phyloP scores from a whole-genome alignment of 1,284 basidiomycete species.

The Thelephora terrestris region DNA sequence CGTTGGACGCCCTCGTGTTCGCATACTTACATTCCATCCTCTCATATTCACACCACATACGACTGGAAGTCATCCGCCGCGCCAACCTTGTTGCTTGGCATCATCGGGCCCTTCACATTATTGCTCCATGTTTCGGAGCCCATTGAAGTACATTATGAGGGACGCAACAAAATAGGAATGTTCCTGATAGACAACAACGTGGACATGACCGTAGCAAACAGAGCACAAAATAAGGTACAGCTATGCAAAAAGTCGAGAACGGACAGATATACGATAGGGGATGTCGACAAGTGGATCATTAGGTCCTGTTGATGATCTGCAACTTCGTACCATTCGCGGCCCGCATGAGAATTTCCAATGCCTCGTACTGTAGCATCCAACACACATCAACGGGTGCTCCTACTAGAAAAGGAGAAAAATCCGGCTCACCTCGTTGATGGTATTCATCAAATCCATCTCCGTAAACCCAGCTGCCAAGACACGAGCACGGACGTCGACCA shows the following conservation, averaged over 20 bases:
- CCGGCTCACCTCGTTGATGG: conserved; percentile 60
- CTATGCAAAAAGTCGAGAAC: conserved; percentile 11
- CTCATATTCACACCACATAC: conserved; percentile 37
- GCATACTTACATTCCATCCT: conserved; percentile 66
- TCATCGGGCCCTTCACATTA: conserved; percentile 31
- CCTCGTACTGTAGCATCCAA: conserved; percentile 58
- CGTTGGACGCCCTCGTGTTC: conserved; percentile 68
- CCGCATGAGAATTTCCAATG: conserved; percentile 65
- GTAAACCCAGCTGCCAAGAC: conserved; percentile 84
- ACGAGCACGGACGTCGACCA: conserved; percentile 79
- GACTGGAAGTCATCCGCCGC: conserved; percentile 55
- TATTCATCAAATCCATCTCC: conserved; percentile 81
- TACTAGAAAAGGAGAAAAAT: conserved; percentile 1
- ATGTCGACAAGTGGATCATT: conserved; percentile 3
- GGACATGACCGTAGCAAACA: background rate
- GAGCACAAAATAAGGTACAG: conserved; percentile 1
- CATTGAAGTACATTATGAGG: no score
- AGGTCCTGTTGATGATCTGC: conserved; percentile 33
- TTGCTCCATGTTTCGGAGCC: no score
- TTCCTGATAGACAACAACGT: no score
- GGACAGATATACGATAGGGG: conserved; percentile 12
- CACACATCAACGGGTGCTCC: conserved; percentile 6
- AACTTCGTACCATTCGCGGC: conserved; percentile 72
- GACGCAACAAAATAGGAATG: no score
- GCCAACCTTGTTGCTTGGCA: conserved; percentile 75